phyloP scores from a whole-genome alignment of 345 rosid species.

The Mangifera indica region DNA sequence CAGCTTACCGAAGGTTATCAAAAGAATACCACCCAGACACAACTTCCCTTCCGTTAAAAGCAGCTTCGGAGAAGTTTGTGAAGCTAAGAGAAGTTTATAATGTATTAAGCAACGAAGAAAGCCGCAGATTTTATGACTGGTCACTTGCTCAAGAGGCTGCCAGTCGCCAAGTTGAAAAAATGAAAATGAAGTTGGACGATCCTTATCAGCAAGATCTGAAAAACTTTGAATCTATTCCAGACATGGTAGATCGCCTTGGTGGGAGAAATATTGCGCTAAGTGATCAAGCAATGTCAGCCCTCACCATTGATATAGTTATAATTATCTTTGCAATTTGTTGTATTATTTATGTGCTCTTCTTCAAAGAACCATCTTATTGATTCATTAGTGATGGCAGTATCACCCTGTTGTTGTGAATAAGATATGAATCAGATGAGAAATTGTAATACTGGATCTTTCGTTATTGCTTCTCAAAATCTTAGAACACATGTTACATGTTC shows the following conservation, averaged over 20 bases:
- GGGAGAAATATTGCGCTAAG: constrained; percentile 76
- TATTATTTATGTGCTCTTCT: constrained; percentile 54
- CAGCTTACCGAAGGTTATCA: constrained; percentile 79
- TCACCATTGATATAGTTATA: constrained; percentile 60
- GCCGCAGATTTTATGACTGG: constrained; percentile 82
- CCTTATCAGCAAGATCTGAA: constrained; percentile 58
- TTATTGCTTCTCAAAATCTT: no score
- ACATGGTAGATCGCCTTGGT: constrained; percentile 81
- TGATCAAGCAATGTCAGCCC: constrained; percentile 83
- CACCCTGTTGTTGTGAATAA: no score
- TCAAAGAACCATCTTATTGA: constrained; percentile 61
- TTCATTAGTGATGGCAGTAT: background rate
- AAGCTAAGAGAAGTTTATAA: constrained; percentile 65
- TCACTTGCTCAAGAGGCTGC: constrained; percentile 85
- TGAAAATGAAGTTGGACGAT: constrained; percentile 70
- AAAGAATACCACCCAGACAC: constrained; percentile 98
- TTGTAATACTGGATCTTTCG: no score
- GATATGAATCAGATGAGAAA: no score
- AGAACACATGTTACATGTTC: no score
- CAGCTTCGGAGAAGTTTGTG: constrained; percentile 85
- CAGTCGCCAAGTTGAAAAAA: constrained; percentile 74
- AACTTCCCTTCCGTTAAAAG: constrained; percentile 74
- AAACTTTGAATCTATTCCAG: constrained; percentile 55
- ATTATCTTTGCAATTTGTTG: constrained; percentile 58
- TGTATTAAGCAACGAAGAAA: constrained; percentile 63